These are phyloP conservation scores for Omphalea diandra DNA, from an alignment of 441 rosid species.

Conservation along the genomic window DNA sequence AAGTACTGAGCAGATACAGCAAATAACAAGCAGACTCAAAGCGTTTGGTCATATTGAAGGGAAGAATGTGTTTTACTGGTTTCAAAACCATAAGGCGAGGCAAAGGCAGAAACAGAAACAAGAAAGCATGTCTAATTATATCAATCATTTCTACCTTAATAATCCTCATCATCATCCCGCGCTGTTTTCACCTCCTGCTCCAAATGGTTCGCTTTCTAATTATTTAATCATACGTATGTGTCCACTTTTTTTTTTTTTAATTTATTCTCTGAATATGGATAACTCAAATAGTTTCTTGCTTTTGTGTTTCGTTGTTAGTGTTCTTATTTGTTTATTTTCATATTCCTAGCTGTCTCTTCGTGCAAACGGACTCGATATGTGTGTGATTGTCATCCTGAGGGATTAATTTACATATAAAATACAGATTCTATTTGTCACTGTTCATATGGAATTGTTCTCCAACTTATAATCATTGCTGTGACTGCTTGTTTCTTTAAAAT, in stretches of 20 bases:
- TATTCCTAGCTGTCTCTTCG: conserved; percentile 34
- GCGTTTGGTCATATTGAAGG: conserved; percentile 86
- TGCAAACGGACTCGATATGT: conserved; percentile 10
- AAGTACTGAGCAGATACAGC: conserved; percentile 84
- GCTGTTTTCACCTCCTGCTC: conserved; percentile 39
- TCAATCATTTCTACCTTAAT: conserved; percentile 47
- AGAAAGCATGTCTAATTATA: conserved; percentile 53
- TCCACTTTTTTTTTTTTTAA: too few relatives aligned
- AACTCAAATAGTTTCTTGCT: background rate
- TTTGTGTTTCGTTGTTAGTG: conserved; percentile 30
- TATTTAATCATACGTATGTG: too few relatives aligned
- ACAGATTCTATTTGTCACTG: conserved; percentile 16
- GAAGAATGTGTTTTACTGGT: conserved; percentile 96
- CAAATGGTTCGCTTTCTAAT: conserved; percentile 48
- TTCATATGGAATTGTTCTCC: conserved; percentile 10
- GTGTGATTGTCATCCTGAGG: conserved; percentile 11
- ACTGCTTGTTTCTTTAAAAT: background rate
- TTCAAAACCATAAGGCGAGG: conserved; percentile 95
- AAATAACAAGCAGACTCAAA: conserved; percentile 66
- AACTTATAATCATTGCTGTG: background rate
- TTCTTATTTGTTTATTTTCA: conserved; percentile 14
- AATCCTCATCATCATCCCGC: conserved; percentile 33
- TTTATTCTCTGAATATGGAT: background rate
- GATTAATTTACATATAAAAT: conserved; percentile 4
- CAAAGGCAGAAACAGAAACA: conserved; percentile 91